Conservation (phyloP, 441 rosid genomes). For the Croton laevigatus region DNA sequence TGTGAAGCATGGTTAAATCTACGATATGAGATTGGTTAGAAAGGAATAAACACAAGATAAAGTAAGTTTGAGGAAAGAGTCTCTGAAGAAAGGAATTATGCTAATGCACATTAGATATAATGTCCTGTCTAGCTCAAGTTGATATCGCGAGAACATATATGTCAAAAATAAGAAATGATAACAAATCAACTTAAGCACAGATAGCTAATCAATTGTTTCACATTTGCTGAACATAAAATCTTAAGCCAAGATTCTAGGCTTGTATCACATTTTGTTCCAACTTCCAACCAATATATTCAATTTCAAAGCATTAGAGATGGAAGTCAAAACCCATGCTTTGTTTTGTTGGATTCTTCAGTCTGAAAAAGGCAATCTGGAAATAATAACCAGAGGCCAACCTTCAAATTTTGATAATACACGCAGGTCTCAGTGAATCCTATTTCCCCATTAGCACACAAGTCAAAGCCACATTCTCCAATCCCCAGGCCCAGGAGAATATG, state of each 20-base stretch:
- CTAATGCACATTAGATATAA: not conserved
- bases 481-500: not conserved
- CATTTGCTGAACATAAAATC: not conserved
- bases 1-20: conserved; percentile 71
- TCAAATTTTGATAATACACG: not conserved
- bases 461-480: not conserved
- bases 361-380: conserved; percentile 3
- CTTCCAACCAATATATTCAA: not conserved
- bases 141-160: not conserved
- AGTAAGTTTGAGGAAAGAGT: conserved; percentile 20
- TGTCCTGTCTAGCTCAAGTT: conserved; percentile 7
- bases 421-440: not conserved
- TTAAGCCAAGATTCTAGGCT: not conserved
- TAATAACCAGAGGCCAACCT: not conserved
- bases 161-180: not conserved
- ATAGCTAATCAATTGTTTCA: not conserved
- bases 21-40: conserved; percentile 59
- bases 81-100: conserved; percentile 9
- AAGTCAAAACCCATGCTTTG: not conserved
- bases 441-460: conserved; percentile 1
- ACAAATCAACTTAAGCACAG: not conserved
- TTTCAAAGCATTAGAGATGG: not conserved
- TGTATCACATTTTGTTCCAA: not conserved
- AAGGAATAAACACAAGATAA: conserved; percentile 35
- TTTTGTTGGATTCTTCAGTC: not conserved